phyloP scores from a whole-genome alignment of 148 eudicot genomes.

The Rhododendron williamsianum region DNA sequence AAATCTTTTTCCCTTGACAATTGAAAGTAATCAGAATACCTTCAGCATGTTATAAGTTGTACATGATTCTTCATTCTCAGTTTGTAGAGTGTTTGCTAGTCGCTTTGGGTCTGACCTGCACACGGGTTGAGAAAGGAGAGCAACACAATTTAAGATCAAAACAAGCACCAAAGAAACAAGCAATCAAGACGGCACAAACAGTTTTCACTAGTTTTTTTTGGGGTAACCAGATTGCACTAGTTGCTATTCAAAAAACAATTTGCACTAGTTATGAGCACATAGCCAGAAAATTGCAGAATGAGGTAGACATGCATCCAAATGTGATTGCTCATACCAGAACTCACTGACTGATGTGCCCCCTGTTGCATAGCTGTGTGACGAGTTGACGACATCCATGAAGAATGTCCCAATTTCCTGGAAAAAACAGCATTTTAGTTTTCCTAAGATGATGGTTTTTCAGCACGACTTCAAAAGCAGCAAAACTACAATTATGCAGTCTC shows the following conservation, averaged over 20 bases:
- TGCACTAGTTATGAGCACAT: neutral
- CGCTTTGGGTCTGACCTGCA: constrained; percentile 73
- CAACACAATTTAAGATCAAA: neutral
- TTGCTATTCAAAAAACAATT: neutral
- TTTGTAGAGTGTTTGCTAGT: constrained; percentile 46
- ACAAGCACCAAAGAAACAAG: neutral
- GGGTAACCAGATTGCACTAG: neutral
- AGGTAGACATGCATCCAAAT: neutral
- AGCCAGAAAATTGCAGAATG: neutral
- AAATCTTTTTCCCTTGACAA: neutral
- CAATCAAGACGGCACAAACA: neutral
- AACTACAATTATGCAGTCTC: neutral
- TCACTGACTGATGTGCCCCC: constrained; percentile 81
- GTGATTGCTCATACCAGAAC: constrained; percentile 45
- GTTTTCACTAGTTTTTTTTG: neutral
- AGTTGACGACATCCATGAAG: constrained; percentile 77
- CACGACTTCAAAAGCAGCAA: neutral
- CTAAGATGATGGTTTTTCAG: neutral
- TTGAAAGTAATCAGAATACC: constrained; percentile 27
- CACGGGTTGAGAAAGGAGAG: neutral
- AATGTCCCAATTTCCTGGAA: constrained; percentile 72
- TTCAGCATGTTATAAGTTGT: constrained; percentile 92
- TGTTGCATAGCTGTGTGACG: constrained; percentile 78
- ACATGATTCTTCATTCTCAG: constrained; percentile 85
- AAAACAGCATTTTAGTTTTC: neutral